Percentiles rank a stretch among this genome's conserved stretches.
These are phyloP conservation scores for Aspergillus unguis DNA, from an alignment of 2,329 filamentous ascomycete genomes.

Conservation along the genomic window DNA sequence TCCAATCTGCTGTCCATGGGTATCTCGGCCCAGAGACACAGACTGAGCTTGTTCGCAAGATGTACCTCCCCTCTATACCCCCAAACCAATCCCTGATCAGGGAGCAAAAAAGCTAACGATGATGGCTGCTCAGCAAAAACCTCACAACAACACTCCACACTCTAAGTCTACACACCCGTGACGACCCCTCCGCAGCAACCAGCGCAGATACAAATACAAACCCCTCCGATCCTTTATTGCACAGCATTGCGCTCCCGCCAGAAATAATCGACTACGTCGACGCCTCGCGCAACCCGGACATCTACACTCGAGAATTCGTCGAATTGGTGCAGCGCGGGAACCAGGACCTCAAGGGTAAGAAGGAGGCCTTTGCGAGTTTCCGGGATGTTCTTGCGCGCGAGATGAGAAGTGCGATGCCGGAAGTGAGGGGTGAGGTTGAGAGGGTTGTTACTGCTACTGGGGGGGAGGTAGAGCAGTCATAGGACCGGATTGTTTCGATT, in stretches of 20 bases:
- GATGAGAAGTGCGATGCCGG: conserved; percentile 57
- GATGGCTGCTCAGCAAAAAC: conserved; percentile 38
- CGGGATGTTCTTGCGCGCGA: conserved; percentile 58
- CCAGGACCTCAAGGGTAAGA: conserved; percentile 60
- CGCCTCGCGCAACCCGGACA: conserved; percentile 61
- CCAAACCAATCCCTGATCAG: not conserved
- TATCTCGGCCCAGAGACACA: conserved; percentile 57
- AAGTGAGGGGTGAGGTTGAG: conserved; percentile 53
- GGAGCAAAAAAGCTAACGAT: no score
- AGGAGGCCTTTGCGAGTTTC: conserved; percentile 57
- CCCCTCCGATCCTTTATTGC: conserved; percentile 43
- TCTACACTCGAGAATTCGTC: conserved; percentile 64
- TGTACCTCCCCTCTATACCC: conserved; percentile 38
- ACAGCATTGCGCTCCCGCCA: conserved; percentile 55
- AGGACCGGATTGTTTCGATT: no score
- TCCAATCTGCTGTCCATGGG: conserved; percentile 57
- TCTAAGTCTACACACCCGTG: conserved; percentile 44
- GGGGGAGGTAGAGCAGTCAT: not conserved
- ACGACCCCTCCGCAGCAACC: conserved; percentile 25
- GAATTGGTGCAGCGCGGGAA: conserved; percentile 62
- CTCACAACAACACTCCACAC: conserved; percentile 54
- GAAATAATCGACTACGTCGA: conserved; percentile 64
- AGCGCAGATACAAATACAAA: conserved; percentile 33
- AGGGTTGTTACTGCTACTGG: conserved; percentile 46
- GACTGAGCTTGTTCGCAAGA: conserved; percentile 56